Base-by-base conservation (phyloP, 805 yeast genomes). In the Yarrowia osloensis region DNA sequence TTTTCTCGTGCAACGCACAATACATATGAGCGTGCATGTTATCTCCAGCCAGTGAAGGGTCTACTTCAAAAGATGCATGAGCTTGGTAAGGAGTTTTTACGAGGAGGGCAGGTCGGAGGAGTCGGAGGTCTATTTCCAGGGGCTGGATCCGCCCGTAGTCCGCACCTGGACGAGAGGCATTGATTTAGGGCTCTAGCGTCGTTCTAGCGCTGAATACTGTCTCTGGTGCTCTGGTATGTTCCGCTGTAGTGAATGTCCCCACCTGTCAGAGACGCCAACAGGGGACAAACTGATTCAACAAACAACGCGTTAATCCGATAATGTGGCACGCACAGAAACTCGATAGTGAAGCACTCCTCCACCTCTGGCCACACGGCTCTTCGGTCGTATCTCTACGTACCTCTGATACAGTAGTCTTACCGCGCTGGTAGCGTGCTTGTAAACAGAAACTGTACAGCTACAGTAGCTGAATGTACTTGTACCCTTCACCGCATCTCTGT, bases 31-130 rank as follows among this genome's bases (percentile, higher is more conserved):
- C 15, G 31, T 49, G 55, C 54, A 47, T 47, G 54, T 28, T 49
- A 49, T 49, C 55, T 49, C 55, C 22, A 19, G 55, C 55, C 55
- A 49, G 55, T 49, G 55, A 49, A 29, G 55, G n/a, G 26, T 9
- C 24, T 12, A 47, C 17, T 15, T 39, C 15, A 19, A 15, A 19
- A 39, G 42, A 19, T 28, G 54, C 54, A 47, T 28, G 54, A 47
- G 35, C 24, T 47, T 28, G 28, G 49, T 24, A 24, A 13, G 47
- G 28, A 21, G 47, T 3, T 8, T 15, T 21, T 15, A 13, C 22
- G 7, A 17, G 22, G n/a, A 19, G 22, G 22, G 13, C 21, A 7
- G 6, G 21, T 1, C 22, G 21, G 6, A n/a, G 3, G 19, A 17
- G 39, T 4, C 3, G 6, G 19, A 33, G 35, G 15, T 6, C n/a